A percentile compares a stretch with the other conserved stretches of the same genome.
Conservation (phyloP, 129 eudicot genomes). For the Flaveria linearis region DNA sequence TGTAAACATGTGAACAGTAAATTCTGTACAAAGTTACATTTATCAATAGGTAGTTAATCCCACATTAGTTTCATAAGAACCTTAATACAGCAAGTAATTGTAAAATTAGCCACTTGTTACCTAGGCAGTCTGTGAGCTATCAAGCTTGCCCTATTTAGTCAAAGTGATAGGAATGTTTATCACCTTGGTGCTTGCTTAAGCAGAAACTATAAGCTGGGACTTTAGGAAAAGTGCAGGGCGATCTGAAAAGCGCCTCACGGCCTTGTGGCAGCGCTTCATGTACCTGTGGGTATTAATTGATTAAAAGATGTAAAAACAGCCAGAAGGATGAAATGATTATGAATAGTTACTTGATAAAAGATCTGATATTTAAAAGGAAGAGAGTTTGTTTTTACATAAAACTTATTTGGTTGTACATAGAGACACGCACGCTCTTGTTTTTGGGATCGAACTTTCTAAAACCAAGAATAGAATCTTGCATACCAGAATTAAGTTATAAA, state of each 20-base stretch:
- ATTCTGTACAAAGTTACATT: not conserved
- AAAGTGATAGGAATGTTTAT: constrained; percentile 6
- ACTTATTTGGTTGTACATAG: not conserved
- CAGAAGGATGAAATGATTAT: not conserved
- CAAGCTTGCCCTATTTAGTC: not conserved
- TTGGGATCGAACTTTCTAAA: not conserved
- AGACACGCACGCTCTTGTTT: not conserved
- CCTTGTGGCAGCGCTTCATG: not conserved
- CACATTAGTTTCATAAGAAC: not conserved
- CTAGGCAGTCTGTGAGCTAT: not conserved
- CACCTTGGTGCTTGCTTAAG: constrained; percentile 12
- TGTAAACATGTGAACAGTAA: not conserved
- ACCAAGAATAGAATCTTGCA: not conserved
- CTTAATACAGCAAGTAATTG: not conserved
- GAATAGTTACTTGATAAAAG: constrained; percentile 1
- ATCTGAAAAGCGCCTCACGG: not conserved
- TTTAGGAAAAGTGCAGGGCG: not conserved
- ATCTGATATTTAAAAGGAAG: not conserved
- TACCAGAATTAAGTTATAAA: not conserved
- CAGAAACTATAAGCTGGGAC: constrained; percentile 11
- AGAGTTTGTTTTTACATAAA: not conserved
- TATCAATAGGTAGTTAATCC: not conserved
- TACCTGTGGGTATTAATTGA: not conserved
- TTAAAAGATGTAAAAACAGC: not conserved
- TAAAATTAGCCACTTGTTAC: not conserved